Base-by-base conservation (phyloP, 768 basidiomycete species). In the Russula griseocarnosa region DNA sequence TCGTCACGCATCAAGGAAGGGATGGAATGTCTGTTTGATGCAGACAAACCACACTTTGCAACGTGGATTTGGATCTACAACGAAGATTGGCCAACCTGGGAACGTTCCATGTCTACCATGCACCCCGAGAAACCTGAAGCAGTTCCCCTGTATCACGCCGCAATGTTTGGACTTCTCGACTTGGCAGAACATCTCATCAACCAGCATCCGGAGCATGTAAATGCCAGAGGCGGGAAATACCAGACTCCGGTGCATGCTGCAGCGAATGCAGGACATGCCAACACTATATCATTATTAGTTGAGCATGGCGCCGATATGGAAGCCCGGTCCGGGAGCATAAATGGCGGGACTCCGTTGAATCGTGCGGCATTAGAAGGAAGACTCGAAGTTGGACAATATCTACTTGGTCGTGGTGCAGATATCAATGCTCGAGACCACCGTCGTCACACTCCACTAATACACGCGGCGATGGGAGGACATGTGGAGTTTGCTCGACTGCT, bases 11-110 rank as follows among this genome's bases (percentile, higher is more conserved):
- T 55, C 38, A 55, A 55, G 40, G 24, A 26, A 11, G 55, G 38
- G 38, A 55, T 55, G 38, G 38, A 55, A 20, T 18, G 16, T 42
- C 55, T 55, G 24, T 55, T 55, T 24, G 24, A 55, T 42, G 38
- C 24, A 11, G 38, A 55, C 9, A 28, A 20, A 1, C 55, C 55
- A 6, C 16, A 55, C 38, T 55, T 55, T 42, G 55, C 55, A 14
- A 7, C 38, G 1, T 55, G 55, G 54, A 36, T 55, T 9, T 55
- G 54, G 54, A 40, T 55, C 18, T 20, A 42, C 24, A 10, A 42
- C 10, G 14, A 8, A 34, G 34, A 34, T 5, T 14, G n/a, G 7
- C 0, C 0, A 11, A 11, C 11, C 13, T n/a, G n/a, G n/a, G n/a
- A n/a, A n/a, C 0, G 11, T 36, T 36, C 11, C 10, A 36, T 36